Conservation (phyloP, 345 rosid species). For the Cardamine chenopodiifolia region DNA sequence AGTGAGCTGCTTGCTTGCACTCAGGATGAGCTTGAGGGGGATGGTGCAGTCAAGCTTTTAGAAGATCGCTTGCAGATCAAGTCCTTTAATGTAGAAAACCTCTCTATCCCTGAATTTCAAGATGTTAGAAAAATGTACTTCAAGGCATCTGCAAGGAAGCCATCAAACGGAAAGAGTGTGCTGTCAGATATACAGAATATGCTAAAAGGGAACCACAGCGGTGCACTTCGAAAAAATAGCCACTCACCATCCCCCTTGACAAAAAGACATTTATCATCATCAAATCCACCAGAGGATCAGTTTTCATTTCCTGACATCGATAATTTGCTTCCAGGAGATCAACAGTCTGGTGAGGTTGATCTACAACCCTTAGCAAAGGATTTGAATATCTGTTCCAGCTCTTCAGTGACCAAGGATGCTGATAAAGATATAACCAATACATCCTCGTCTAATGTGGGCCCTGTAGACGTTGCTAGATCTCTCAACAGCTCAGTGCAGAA, state of each 20-base stretch:
- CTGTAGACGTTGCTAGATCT: conserved; percentile 37
- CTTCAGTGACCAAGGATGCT: conserved; percentile 43
- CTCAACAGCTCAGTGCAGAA: conserved; percentile 39
- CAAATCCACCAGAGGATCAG: conserved; percentile 57
- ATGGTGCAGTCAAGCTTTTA: conserved; percentile 55
- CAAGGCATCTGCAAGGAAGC: conserved; percentile 47
- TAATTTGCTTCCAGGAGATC: conserved; percentile 42
- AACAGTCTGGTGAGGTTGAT: conserved; percentile 46
- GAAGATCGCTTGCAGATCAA: conserved; percentile 65
- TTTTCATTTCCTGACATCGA: conserved; percentile 52
- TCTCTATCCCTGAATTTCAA: conserved; percentile 62
- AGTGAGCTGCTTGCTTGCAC: conserved; percentile 56
- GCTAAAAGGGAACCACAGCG: conserved; percentile 42
- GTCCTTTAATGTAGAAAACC: conserved; percentile 50
- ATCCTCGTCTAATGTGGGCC: conserved; percentile 35
- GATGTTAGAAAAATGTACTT: conserved; percentile 54
- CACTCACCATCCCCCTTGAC: conserved; percentile 8
- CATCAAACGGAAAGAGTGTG: conserved; percentile 51
- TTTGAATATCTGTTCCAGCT: conserved; percentile 27
- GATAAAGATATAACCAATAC: conserved; percentile 32
- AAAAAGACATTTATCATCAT: conserved; percentile 35
- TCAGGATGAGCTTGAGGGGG: conserved; percentile 64
- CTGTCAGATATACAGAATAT: conserved; percentile 59
- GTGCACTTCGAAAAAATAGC: conserved; percentile 45
- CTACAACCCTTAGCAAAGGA: conserved; percentile 35